phyloP scores from a whole-genome alignment of 768 basidiomycete species.

The Gloeostereum incarnatum region DNA sequence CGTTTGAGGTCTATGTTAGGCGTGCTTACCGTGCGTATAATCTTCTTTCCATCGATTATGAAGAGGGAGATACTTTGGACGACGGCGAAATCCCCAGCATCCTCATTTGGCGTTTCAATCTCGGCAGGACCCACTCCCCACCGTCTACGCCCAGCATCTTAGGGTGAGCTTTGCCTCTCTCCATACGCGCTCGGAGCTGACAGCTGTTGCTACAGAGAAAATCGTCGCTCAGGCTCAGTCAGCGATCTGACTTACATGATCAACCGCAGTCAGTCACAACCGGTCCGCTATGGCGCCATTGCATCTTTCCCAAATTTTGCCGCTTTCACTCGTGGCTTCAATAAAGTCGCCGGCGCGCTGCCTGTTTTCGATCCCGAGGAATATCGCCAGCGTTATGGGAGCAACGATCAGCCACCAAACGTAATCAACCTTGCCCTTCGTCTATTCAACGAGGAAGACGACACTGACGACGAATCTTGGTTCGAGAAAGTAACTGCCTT shows the following conservation, averaged over 20 bases:
- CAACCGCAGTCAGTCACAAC: constrained; percentile 77
- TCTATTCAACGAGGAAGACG: constrained; percentile 73
- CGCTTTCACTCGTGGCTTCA: constrained; percentile 64
- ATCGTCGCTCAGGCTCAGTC: constrained; percentile 82
- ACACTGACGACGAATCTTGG: constrained; percentile 71
- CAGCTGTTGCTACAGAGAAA: constrained; percentile 29
- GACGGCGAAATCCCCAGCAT: constrained; percentile 76
- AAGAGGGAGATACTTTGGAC: constrained; percentile 81
- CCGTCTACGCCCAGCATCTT: constrained; percentile 72
- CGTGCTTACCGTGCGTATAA: constrained; percentile 94
- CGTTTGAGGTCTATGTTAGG: constrained; percentile 92
- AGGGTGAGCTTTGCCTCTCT: constrained; percentile 28
- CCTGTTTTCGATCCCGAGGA: constrained; percentile 68
- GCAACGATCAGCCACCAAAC: constrained; percentile 71
- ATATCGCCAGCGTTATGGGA: constrained; percentile 67
- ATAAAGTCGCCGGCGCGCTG: constrained; percentile 61
- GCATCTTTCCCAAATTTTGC: constrained; percentile 78
- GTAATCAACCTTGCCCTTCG: constrained; percentile 93
- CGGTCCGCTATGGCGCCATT: constrained; percentile 84
- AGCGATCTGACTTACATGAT: constrained; percentile 95
- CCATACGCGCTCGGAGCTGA: neutral
- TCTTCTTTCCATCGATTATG: constrained; percentile 86
- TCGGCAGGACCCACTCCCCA: constrained; percentile 81
- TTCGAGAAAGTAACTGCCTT: constrained; percentile 62
- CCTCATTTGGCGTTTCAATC: constrained; percentile 92